Evolutionary conservation across 1,284 basidiomycete genomes (phyloP).

Genomic region (Apiotrichum gracile): DNA sequence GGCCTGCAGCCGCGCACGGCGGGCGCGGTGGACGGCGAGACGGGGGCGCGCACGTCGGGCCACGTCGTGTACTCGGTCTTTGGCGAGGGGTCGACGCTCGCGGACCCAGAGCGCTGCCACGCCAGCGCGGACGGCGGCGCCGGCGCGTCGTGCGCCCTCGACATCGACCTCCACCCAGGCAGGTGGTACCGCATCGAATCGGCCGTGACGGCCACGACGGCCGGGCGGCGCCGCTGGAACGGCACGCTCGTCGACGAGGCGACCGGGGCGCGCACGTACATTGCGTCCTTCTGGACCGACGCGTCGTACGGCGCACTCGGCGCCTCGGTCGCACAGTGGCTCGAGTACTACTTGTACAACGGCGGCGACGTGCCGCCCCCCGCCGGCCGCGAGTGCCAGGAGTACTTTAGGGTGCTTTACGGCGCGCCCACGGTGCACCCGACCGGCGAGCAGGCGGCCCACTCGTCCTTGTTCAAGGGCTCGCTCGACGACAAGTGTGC

Average conservation of each 20-base stretch:
- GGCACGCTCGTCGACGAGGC: conserved; percentile 5
- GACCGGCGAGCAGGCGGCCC: not conserved
- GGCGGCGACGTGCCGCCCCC: not conserved
- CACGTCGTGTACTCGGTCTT: conserved; percentile 5
- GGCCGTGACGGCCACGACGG: not conserved
- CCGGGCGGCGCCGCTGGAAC: conserved; percentile 6
- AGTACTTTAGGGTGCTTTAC: not conserved
- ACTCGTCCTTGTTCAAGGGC: no score
- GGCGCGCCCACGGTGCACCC: not conserved
- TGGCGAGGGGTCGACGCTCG: not conserved
- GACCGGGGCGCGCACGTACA: not conserved
- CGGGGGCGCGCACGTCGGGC: not conserved
- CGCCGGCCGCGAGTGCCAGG: not conserved
- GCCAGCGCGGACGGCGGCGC: conserved; percentile 1
- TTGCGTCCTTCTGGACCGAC: conserved; percentile 8
- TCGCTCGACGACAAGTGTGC: conserved; percentile 7
- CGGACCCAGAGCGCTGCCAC: not conserved
- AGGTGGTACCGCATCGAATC: conserved; percentile 6
- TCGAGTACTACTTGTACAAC: conserved; percentile 8
- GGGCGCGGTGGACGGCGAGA: not conserved
- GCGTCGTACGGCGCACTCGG: not conserved
- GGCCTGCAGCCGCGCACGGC: conserved; percentile 1
- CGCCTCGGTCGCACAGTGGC: not conserved
- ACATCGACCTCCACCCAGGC: not conserved
- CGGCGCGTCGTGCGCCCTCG: conserved; percentile 1